phyloP scores from a whole-genome alignment of 805 yeast species.

The Diddensiella santjacobensis region DNA sequence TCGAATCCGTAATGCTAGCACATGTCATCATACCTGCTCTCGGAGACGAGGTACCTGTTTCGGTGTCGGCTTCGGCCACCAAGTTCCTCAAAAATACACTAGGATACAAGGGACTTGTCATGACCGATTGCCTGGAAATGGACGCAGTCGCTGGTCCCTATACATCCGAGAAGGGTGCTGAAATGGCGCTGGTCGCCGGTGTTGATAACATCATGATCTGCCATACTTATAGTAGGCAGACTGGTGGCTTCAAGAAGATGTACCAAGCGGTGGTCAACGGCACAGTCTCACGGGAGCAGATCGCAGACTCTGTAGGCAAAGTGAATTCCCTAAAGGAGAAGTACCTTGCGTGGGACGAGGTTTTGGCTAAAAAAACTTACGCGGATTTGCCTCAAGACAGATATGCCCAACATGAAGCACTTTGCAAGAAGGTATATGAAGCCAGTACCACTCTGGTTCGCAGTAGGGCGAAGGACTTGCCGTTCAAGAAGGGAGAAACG shows the following conservation, averaged over 20 bases:
- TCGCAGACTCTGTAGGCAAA: constrained; percentile 38
- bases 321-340: constrained; percentile 41
- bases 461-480: constrained; percentile 36
- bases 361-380: constrained; percentile 39
- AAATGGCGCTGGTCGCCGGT: constrained; percentile 53
- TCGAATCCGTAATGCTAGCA: constrained; percentile 56
- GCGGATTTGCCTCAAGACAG: constrained; percentile 31
- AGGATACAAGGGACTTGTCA: constrained; percentile 50
- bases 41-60: constrained; percentile 54
- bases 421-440: constrained; percentile 39
- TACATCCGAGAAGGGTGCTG: constrained; percentile 57
- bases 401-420: background rate
- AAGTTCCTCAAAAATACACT: constrained; percentile 46
- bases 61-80: constrained; percentile 49
- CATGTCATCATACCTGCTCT: constrained; percentile 50
- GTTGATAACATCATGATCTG: constrained; percentile 60
- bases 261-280: constrained; percentile 34
- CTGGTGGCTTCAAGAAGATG: constrained; percentile 46
- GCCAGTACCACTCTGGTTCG: constrained; percentile 47
- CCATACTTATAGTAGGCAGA: constrained; percentile 48
- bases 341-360: constrained; percentile 42
- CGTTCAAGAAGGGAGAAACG: constrained; percentile 31
- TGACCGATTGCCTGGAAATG: constrained; percentile 59
- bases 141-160: constrained; percentile 54
- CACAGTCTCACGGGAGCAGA: constrained; percentile 31